Base-by-base conservation (phyloP, 805 yeast species). In the Candida endomychidarum region DNA sequence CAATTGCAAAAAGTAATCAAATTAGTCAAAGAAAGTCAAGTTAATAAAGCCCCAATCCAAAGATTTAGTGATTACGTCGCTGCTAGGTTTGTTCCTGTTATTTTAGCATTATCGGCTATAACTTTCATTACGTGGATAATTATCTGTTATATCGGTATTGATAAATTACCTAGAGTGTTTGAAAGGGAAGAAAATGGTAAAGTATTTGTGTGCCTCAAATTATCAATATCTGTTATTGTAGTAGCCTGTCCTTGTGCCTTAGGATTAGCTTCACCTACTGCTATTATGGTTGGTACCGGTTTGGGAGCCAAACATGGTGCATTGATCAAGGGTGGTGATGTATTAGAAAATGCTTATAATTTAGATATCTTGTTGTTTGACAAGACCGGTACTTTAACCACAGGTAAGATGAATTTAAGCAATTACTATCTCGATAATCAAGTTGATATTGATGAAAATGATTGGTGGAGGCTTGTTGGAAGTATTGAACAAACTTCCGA, bases 221-320 rank as follows among this genome's bases (percentile, higher is more conserved):
- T 90, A 33, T 83, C 95, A 5, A 91, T 93, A 19, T 81, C 95
- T 5, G 99, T 93, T 4, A 78, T 95, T 48, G 96, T 93, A 8
- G 97, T 93, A 36, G 99, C 99, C 1, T 93, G 99, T 63, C 99
- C 99, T 0, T 93, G 99, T 73, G 98, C 99, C 0, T 65, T 93
- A 17, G 99, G 99, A 2, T 71, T 93, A 37, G 97, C 97, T 3
- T 96, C 98, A 0, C 99, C 99, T 1, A 95, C 99, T 1, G 98
- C 98, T 0, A 87, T 93, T 8, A 93, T 95, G 97, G 99, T 93
- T 2, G 99, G 97, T 7, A 91, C 98, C 2, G 99, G 99, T 28
- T 83, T 88, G 16, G 98, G 96, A 28, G 98, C 99, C 0, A 61
- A 77, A 10, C 72, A 87, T 59, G 98, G 99, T 14, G 84, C 93